phyloP scores from a whole-genome alignment of 768 basidiomycete species.

The Agrocybe praecox region DNA sequence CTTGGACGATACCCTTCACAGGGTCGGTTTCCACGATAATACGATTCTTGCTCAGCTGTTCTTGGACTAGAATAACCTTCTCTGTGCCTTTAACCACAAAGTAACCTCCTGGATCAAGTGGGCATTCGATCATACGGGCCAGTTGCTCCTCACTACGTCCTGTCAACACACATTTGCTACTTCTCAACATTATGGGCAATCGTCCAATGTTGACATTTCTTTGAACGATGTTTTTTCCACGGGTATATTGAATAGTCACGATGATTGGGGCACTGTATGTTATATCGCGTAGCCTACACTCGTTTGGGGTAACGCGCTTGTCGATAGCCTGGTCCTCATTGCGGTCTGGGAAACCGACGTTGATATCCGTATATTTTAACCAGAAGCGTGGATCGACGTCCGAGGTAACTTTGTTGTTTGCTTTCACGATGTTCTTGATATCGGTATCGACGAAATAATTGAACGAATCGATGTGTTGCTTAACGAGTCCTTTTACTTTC shows the following conservation, averaged over 20 bases:
- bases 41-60: slow-evolving; percentile 97
- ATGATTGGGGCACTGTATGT: slow-evolving; percentile 93
- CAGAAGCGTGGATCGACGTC: slow-evolving; percentile 97
- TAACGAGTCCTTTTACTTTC: slow-evolving; percentile 97
- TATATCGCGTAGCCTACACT: slow-evolving; percentile 94
- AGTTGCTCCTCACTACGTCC: slow-evolving; percentile 77
- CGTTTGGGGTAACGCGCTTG: slow-evolving; percentile 90
- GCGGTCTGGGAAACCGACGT: slow-evolving; percentile 89
- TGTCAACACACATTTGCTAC: slow-evolving; percentile 91
- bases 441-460: slow-evolving; percentile 98
- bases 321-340: slow-evolving; percentile 81
- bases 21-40: slow-evolving; percentile 97
- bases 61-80: slow-evolving; percentile 98
- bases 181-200: slow-evolving; percentile 94
- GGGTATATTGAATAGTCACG: slow-evolving; percentile 94
- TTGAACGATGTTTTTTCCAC: slow-evolving; percentile 87
- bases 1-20: slow-evolving; percentile 88
- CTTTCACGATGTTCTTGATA: slow-evolving; percentile 94
- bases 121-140: slow-evolving; percentile 96
- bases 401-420: slow-evolving; percentile 91
- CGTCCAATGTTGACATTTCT: slow-evolving; percentile 89
- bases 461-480: slow-evolving; percentile 99
- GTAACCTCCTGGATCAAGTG: slow-evolving; percentile 98
- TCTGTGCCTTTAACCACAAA: slow-evolving; percentile 99
- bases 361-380: slow-evolving; percentile 95